A percentile compares a stretch with the other conserved stretches of the same genome.
These are phyloP conservation scores for Fragilaria crotonensis DNA, from an alignment of 108 stramenopile genomes.

Conservation along the genomic window DNA sequence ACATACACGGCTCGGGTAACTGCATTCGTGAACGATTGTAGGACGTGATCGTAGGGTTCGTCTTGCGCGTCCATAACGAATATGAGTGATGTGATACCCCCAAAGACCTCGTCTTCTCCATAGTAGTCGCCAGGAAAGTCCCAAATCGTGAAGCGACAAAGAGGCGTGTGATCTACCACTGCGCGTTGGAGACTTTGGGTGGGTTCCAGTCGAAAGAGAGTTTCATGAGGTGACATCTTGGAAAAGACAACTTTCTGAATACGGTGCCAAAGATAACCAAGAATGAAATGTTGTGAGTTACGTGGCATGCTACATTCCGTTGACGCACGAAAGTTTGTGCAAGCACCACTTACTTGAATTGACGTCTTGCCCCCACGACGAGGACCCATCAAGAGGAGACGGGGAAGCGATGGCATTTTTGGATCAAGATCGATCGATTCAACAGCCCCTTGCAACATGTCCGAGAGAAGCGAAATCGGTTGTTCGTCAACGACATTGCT, in stretches of 20 bases:
- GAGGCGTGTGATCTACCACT: slow-evolving; percentile 88
- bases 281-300: not conserved
- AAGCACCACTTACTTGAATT: slow-evolving; percentile 52
- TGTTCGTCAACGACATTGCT: not conserved
- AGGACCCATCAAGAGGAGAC: slow-evolving; percentile 95
- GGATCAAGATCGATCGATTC: slow-evolving; percentile 64
- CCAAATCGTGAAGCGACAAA: slow-evolving; percentile 95
- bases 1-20: slow-evolving; percentile 73
- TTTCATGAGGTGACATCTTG: slow-evolving; percentile 99
- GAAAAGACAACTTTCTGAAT: slow-evolving; percentile 92
- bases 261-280: not conserved
- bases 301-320: not conserved
- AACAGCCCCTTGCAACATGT: not conserved
- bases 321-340: not conserved
- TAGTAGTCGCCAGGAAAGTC: slow-evolving; percentile 97
- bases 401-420: slow-evolving; percentile 70
- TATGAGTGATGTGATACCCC: slow-evolving; percentile 59
- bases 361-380: slow-evolving; percentile 86
- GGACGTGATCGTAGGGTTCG: slow-evolving; percentile 85
- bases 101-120: slow-evolving; percentile 56
- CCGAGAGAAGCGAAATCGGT: not conserved
- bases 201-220: slow-evolving; percentile 91
- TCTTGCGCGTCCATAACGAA: slow-evolving; percentile 90
- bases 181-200: slow-evolving; percentile 70
- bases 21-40: slow-evolving; percentile 82